phyloP scores from a whole-genome alignment of 305 asterid genomes.

The Andrographis paniculata region DNA sequence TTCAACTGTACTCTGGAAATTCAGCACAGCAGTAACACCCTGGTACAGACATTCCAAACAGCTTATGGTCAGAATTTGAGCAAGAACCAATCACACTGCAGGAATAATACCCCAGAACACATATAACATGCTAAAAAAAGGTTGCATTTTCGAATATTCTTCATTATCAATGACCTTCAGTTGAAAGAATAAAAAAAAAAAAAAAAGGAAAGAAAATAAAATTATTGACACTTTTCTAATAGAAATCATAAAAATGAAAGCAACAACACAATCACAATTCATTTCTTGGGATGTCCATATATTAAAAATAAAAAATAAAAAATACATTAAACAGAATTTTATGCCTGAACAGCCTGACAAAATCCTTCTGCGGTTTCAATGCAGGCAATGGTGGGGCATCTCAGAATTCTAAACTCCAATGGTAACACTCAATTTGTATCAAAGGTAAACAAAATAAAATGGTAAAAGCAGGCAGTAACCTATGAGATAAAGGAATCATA shows the following conservation, averaged over 20 bases:
- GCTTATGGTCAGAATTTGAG: constrained; percentile 12
- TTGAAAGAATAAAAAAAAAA: too few species aligned
- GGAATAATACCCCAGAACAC: constrained; percentile 4
- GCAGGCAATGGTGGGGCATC: neutral
- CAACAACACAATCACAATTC: too few species aligned
- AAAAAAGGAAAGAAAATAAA: too few species aligned
- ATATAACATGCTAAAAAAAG: too few species aligned
- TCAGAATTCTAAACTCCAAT: neutral
- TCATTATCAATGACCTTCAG: too few species aligned
- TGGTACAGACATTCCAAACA: constrained; percentile 33
- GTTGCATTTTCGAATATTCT: too few species aligned
- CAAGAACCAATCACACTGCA: neutral
- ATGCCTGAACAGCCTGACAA: too few species aligned
- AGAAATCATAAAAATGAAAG: too few species aligned
- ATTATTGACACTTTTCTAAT: too few species aligned
- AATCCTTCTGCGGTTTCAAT: neutral
- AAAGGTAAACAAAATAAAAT: constrained; percentile 4
- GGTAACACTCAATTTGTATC: constrained; percentile 2
- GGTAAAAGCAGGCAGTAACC: constrained; percentile 13
- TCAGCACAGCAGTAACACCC: constrained; percentile 95
- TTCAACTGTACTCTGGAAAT: constrained; percentile 77
- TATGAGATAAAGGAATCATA: constrained; percentile 13
- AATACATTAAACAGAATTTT: too few species aligned
- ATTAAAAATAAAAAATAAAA: too few species aligned
- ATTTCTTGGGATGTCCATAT: too few species aligned